These are phyloP conservation scores for Beauveria sp. DNA, from an alignment of 2,329 filamentous ascomycete genomes.

Conservation along the genomic window DNA sequence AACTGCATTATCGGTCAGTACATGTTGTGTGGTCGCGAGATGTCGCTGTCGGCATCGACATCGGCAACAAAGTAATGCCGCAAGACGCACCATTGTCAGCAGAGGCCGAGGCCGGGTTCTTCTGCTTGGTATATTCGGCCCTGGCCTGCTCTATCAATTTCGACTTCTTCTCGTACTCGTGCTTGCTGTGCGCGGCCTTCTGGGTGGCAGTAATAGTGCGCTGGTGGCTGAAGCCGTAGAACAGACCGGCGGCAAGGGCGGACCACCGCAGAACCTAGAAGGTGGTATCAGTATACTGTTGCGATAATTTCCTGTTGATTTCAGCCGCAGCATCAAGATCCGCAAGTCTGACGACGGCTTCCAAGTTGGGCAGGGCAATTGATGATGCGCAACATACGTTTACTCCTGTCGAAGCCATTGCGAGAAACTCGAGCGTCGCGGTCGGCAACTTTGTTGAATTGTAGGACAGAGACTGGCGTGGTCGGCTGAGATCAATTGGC, in stretches of 20 bases:
- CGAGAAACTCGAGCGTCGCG: slow-evolving; percentile 33
- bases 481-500: slow-evolving; percentile 39
- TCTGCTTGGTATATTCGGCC: slow-evolving; percentile 74
- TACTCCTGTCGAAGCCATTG: slow-evolving; percentile 62
- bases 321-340: not conserved
- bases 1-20: slow-evolving; percentile 21
- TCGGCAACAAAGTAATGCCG: slow-evolving; percentile 13
- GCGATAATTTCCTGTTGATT: not conserved
- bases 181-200: slow-evolving; percentile 62
- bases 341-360: not conserved
- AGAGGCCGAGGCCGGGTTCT: slow-evolving; percentile 43
- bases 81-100: slow-evolving; percentile 25
- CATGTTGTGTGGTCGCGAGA: not conserved
- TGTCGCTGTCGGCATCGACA: not conserved
- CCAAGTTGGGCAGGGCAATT: not conserved
- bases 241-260: slow-evolving; percentile 80
- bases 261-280: slow-evolving; percentile 91
- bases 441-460: slow-evolving; percentile 26
- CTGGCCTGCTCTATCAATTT: slow-evolving; percentile 89
- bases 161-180: slow-evolving; percentile 86
- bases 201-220: slow-evolving; percentile 66
- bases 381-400: slow-evolving; percentile 45
- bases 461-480: slow-evolving; percentile 14
- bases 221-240: slow-evolving; percentile 96
- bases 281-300: slow-evolving; percentile 21